Conservation (phyloP, 495 filamentous ascomycete species). For the Penicillium ochrochloron region DNA sequence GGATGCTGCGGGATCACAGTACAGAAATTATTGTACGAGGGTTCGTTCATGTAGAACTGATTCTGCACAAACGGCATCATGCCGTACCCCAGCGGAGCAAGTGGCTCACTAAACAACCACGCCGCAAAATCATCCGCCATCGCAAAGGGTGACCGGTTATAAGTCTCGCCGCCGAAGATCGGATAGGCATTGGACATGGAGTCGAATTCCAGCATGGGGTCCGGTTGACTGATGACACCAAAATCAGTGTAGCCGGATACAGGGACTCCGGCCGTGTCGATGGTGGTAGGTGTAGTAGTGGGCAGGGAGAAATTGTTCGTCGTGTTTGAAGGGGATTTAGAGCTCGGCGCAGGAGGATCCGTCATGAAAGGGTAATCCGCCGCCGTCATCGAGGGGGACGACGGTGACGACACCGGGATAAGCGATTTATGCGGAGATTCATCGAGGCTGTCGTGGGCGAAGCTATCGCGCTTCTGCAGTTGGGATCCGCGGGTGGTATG, state of each 20-base stretch:
- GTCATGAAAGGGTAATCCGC: conserved; percentile 29
- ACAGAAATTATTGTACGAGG: conserved; percentile 42
- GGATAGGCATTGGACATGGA: conserved; percentile 75
- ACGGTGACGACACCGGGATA: conserved; percentile 25
- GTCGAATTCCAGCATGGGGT: conserved; percentile 55
- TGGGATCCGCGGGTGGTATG: conserved; percentile 97
- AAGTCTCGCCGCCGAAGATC: conserved; percentile 79
- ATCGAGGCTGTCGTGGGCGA: conserved; percentile 37
- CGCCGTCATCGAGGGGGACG: conserved; percentile 29
- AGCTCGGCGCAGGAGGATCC: conserved; percentile 18
- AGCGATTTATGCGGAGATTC: conserved; percentile 23
- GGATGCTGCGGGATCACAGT: conserved; percentile 62
- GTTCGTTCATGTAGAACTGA: conserved; percentile 48
- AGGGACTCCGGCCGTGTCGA: conserved; percentile 28
- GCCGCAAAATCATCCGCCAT: conserved; percentile 93
- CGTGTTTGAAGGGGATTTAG: conserved; percentile 26
- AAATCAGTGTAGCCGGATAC: conserved; percentile 39
- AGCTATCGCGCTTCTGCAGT: conserved; percentile 82
- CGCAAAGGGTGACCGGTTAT: conserved; percentile 83
- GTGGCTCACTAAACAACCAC: conserved; percentile 80
- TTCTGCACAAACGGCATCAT: conserved; percentile 48
- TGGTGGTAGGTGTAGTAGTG: conserved; percentile 27
- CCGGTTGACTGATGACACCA: conserved; percentile 21
- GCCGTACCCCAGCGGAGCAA: conserved; percentile 42
- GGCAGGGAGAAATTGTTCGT: conserved; percentile 29